Percentiles rank a stretch among this genome's conserved stretches.
Conservation (phyloP, 1,139 yeast genomes). For the Diutina siamensis region DNA sequence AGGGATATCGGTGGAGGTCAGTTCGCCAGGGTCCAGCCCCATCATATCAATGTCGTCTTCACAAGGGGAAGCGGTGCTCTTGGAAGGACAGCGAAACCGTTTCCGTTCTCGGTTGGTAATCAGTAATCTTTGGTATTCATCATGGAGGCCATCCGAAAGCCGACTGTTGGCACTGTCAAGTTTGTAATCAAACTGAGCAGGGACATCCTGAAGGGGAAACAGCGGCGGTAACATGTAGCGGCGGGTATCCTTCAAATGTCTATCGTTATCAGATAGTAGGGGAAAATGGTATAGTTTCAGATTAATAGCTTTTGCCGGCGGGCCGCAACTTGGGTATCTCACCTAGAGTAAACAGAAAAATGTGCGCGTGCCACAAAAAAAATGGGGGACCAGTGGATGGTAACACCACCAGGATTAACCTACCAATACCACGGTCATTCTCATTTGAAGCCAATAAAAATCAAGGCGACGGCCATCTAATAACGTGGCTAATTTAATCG, state of each 20-base stretch:
- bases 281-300: too few relatives aligned
- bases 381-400: too few relatives aligned
- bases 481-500: too few relatives aligned
- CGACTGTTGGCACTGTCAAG: constrained; percentile 1
- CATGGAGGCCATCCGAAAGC: neutral
- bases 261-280: too few relatives aligned
- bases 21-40: constrained; percentile 4
- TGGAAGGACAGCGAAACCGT: neutral
- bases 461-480: too few relatives aligned
- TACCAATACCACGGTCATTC: neutral
- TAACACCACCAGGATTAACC: too few relatives aligned
- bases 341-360: neutral
- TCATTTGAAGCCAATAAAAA: too few relatives aligned
- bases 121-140: constrained; percentile 2
- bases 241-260: too few relatives aligned
- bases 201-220: constrained; percentile 2
- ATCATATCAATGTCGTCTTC: neutral
- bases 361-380: neutral
- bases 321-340: neutral
- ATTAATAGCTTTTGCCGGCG: too few relatives aligned
- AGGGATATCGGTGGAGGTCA: neutral
- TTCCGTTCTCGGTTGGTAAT: neutral
- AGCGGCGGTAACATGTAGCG: neutral
- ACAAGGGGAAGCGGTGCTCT: neutral
- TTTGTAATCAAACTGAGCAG: constrained; percentile 1